These are phyloP conservation scores for Poa pratensis DNA, from an alignment of 176 grass and related monocot genomes.

Conservation along the genomic window DNA sequence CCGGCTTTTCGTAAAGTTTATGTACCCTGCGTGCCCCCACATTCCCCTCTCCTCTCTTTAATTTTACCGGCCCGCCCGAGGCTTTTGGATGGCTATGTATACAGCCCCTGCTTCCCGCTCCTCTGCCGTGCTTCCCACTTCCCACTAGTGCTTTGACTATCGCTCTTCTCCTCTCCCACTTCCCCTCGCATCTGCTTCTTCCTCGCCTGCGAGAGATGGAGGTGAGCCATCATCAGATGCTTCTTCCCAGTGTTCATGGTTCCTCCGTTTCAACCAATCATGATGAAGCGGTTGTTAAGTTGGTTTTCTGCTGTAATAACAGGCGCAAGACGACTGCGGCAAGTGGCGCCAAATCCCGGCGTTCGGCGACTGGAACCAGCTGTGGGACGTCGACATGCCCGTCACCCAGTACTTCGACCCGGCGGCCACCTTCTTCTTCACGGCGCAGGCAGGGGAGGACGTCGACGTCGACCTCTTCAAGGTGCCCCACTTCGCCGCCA, in stretches of 20 bases:
- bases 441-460: slow-evolving; percentile 54
- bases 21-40: slow-evolving; percentile 55
- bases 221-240: slow-evolving; percentile 39
- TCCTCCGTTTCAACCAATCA: background rate
- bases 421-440: slow-evolving; percentile 66
- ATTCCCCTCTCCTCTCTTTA: slow-evolving; percentile 14
- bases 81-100: slow-evolving; percentile 51
- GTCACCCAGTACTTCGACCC: slow-evolving; percentile 72
- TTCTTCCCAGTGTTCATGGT: background rate
- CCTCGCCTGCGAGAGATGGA: slow-evolving; percentile 42
- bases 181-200: slow-evolving; percentile 23
- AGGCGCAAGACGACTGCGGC: slow-evolving; percentile 52
- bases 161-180: background rate
- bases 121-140: slow-evolving; percentile 20
- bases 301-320: too few relatives aligned
- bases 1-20: slow-evolving; percentile 51
- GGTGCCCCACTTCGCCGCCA: slow-evolving; percentile 64
- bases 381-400: slow-evolving; percentile 69
- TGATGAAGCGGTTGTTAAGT: background rate
- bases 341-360: slow-evolving; percentile 73
- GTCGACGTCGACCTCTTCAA: slow-evolving; percentile 81
- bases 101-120: slow-evolving; percentile 28
- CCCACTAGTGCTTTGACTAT: background rate
- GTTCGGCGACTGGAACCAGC: slow-evolving; percentile 77
- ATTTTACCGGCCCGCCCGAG: background rate